Evolutionary conservation across 257 asterid species (phyloP).

Genomic region (Voacanga thouarsii): DNA sequence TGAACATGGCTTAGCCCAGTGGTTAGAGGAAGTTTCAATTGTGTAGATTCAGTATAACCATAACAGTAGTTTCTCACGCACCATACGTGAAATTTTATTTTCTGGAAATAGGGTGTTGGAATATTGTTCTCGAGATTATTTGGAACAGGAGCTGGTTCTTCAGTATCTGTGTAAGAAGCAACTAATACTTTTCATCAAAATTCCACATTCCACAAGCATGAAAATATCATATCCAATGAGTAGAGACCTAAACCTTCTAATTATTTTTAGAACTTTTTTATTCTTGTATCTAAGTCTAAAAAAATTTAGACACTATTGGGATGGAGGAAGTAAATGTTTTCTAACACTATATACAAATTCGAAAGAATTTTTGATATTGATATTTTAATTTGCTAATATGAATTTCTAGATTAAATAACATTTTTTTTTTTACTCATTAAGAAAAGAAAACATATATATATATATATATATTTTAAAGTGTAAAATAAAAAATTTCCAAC

Average conservation of each 20-base stretch:
- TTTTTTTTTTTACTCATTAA: too few relatives aligned
- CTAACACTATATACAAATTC: too few relatives aligned
- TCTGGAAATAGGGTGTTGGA: constrained; percentile 62
- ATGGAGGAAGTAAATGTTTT: too few relatives aligned
- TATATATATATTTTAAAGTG: too few relatives aligned
- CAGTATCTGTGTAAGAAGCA: constrained; percentile 76
- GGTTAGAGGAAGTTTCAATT: not conserved
- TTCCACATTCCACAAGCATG: not conserved
- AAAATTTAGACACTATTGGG: too few relatives aligned
- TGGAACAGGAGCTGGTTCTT: constrained; percentile 88
- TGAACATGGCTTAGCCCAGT: not conserved
- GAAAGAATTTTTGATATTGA: too few relatives aligned
- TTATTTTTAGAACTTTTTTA: too few relatives aligned
- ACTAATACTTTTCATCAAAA: not conserved
- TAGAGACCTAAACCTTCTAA: not conserved
- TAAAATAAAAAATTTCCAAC: too few relatives aligned
- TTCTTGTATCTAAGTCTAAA: too few relatives aligned
- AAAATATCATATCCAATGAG: constrained; percentile 21
- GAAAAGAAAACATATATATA: too few relatives aligned
- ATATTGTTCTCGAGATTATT: constrained; percentile 72
- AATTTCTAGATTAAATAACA: too few relatives aligned
- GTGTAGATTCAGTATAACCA: not conserved
- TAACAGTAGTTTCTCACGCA: not conserved
- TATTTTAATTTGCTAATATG: too few relatives aligned
- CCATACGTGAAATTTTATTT: not conserved